Evolutionary conservation across 2,329 filamentous ascomycete genomes (phyloP).

Genomic region (Curvularia hawaiiensis): DNA sequence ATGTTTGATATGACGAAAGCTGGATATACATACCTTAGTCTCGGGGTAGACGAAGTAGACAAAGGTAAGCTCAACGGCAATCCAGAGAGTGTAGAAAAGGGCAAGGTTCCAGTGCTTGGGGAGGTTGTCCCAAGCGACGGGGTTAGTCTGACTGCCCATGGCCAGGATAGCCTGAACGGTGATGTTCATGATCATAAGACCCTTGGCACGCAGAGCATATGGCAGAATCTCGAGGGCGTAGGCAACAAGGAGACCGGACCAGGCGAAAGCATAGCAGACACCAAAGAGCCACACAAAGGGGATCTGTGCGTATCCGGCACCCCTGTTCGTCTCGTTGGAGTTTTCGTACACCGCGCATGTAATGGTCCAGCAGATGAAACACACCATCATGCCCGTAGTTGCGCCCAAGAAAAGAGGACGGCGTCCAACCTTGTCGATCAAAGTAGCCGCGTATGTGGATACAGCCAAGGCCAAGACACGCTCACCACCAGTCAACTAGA

Average conservation of each 20-base stretch:
- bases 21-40: constrained; percentile 54
- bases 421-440: constrained; percentile 62
- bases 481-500: constrained; percentile 53
- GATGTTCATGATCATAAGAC: constrained; percentile 64
- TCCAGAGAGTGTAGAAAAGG: constrained; percentile 69
- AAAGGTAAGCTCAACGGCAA: constrained; percentile 63
- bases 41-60: constrained; percentile 56
- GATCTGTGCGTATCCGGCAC: constrained; percentile 53
- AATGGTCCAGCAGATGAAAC: constrained; percentile 48
- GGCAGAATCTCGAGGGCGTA: constrained; percentile 59
- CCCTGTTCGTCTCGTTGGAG: constrained; percentile 39
- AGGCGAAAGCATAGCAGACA: constrained; percentile 61
- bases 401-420: constrained; percentile 60
- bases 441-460: constrained; percentile 60
- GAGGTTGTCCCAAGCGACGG: constrained; percentile 65
- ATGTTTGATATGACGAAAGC: not conserved
- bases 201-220: constrained; percentile 56
- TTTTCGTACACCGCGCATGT: constrained; percentile 34
- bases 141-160: constrained; percentile 65
- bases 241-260: constrained; percentile 63
- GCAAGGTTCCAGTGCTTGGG: constrained; percentile 65
- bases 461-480: constrained; percentile 63
- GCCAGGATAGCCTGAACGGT: constrained; percentile 67
- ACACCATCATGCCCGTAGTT: constrained; percentile 44
- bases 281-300: constrained; percentile 58